Evolutionary conservation across 495 filamentous ascomycete species (phyloP), one percentile per base, ranked within the genome.

Genomic region (Aspergillus avenaceus): DNA sequence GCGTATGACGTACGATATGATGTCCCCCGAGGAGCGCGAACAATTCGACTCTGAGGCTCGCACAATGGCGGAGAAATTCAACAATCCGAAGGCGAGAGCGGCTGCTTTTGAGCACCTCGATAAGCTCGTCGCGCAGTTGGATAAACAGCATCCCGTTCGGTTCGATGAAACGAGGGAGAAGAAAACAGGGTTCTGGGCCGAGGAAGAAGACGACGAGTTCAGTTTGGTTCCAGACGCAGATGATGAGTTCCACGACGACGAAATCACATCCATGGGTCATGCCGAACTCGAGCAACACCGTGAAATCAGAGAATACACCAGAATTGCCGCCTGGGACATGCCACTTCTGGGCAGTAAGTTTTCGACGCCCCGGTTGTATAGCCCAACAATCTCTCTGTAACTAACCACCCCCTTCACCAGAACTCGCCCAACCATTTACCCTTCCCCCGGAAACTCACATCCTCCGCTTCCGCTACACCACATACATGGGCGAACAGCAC

Each of bases 381-480:
- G 43, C 44, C 21, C 18, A 5, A 23, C 5, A 34, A 24, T 41
- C 25, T 26, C 43, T 38, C 9, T 43, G 63, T 74, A 45, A 74
- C 53, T 22, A 18, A 49, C 45, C 34, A 13, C 59, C 2, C 6
- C 9, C 2, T 16, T 14, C 14, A 5, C 21, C 29, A 95, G 90
- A 90, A 54, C 77, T 95, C 32, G 85, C 87, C 42, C 86, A 85
- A 67, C 83, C 87, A 27, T 97, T 96, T 70, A 72, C 75, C 27
- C 66, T 74, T 25, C 86, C 84, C 4, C 88, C 91, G 11, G 64
- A 81, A 40, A 65, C 69, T 40, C 74, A 84, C 41, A 76, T 86
- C 54, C 80, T 98, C 43, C 85, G 93, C 53, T 98, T 97, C 78
- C 85, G 93, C 60, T 96, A 96, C 71, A 97, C 95, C n/a, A 88